Conservation (phyloP, 164 flowering plant genomes). For the Taxillus chinensis region DNA sequence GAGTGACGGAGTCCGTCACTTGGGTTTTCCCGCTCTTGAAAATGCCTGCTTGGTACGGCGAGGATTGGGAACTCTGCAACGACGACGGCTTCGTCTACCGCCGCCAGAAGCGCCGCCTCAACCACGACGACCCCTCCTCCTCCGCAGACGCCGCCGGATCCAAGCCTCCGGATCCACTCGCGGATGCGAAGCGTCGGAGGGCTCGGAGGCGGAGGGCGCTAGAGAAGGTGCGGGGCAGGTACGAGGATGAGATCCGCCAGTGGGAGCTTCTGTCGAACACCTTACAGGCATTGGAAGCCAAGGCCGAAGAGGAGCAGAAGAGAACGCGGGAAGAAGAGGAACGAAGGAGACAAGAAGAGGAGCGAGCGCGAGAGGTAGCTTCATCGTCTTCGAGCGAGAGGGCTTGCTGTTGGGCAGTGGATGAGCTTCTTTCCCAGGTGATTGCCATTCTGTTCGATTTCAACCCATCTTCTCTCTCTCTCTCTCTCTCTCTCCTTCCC, state of each 20-base stretch:
- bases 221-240: slow-evolving; percentile 33
- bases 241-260: slow-evolving; percentile 38
- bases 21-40: slow-evolving; percentile 7
- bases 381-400: slow-evolving; percentile 1
- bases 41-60: slow-evolving; percentile 12
- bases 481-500: too few relatives aligned
- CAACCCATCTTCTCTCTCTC: too few relatives aligned
- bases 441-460: too few relatives aligned
- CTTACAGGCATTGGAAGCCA: slow-evolving; percentile 34
- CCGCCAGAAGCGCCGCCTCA: slow-evolving; percentile 35
- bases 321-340: neutral
- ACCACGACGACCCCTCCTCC: slow-evolving; percentile 6
- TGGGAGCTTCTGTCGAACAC: slow-evolving; percentile 55
- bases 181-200: slow-evolving; percentile 26
- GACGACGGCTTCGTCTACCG: slow-evolving; percentile 75
- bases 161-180: slow-evolving; percentile 23
- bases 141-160: slow-evolving; percentile 7
- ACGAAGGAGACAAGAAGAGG: neutral
- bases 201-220: slow-evolving; percentile 36
- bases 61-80: slow-evolving; percentile 65
- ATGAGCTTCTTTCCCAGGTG: slow-evolving; percentile 57
- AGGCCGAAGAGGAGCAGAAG: slow-evolving; percentile 3
- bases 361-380: neutral
- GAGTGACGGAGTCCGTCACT: too few relatives aligned
- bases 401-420: slow-evolving; percentile 19